Evolutionary conservation across 305 asterid genomes (phyloP).

Genomic region (Fraxinus sp.): DNA sequence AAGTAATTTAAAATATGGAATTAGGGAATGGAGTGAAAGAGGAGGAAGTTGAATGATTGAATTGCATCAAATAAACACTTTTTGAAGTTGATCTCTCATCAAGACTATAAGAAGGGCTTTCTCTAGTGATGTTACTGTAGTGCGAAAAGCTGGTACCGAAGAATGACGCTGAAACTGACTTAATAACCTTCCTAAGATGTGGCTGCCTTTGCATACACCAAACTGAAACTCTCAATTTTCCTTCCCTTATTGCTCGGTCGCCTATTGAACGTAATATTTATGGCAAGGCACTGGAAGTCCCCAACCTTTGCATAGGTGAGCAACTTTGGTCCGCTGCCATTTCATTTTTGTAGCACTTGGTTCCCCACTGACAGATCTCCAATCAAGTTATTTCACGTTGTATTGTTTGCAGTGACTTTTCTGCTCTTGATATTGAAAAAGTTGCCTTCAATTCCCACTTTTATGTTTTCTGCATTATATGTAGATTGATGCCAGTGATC

Average conservation of each 20-base stretch:
- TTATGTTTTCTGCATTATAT: constrained; percentile 6
- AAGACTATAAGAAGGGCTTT: not conserved
- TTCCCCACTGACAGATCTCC: not conserved
- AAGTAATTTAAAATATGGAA: not conserved
- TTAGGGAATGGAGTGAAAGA: not conserved
- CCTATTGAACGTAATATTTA: not conserved
- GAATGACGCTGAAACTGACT: not conserved
- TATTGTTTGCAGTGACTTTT: not conserved
- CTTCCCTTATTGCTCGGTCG: not conserved
- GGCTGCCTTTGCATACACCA: not conserved
- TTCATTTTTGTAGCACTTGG: not conserved
- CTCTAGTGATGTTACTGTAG: not conserved
- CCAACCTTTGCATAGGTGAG: not conserved
- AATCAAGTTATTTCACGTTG: not conserved
- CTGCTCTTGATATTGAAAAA: not conserved
- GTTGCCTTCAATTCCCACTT: not conserved
- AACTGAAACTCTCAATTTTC: not conserved
- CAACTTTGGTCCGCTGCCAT: not conserved
- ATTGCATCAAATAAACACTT: not conserved
- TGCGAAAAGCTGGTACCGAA: not conserved
- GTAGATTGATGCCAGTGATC: constrained; percentile 49
- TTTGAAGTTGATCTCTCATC: not conserved
- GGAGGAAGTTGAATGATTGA: not conserved
- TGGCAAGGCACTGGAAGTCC: not conserved
- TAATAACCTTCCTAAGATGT: not conserved